Conservation (phyloP, 768 basidiomycete species). For the Daedalea quercina region DNA sequence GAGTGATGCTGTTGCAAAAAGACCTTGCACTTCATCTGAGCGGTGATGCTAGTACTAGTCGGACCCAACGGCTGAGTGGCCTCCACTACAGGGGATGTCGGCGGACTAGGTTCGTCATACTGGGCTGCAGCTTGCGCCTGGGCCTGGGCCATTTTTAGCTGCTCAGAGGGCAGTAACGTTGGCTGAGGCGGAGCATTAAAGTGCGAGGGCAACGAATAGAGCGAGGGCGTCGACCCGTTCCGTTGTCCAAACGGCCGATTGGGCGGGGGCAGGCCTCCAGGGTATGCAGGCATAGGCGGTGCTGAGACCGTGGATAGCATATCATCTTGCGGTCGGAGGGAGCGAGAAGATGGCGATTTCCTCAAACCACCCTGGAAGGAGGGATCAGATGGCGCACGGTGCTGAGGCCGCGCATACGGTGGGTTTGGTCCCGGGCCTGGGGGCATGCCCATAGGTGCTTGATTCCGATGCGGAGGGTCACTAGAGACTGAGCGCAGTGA, state of each 20-base stretch:
- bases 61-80: constrained; percentile 50
- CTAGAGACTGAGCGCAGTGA: not conserved
- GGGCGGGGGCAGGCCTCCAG: constrained; percentile 27
- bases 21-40: constrained; percentile 97
- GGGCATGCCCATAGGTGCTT: not conserved
- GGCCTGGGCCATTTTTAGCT: constrained; percentile 42
- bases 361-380: constrained; percentile 28
- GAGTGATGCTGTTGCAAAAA: constrained; percentile 93
- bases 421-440: constrained; percentile 5
- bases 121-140: constrained; percentile 43
- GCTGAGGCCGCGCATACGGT: constrained; percentile 8
- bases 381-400: constrained; percentile 20
- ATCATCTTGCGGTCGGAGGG: constrained; percentile 46
- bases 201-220: constrained; percentile 17
- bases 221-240: constrained; percentile 22
- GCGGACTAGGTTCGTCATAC: constrained; percentile 68
- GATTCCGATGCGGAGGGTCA: not conserved
- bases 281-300: constrained; percentile 33
- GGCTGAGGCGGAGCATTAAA: constrained; percentile 22
- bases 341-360: constrained; percentile 54
- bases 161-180: constrained; percentile 58
- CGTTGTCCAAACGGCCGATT: constrained; percentile 19
- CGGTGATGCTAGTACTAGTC: constrained; percentile 69
- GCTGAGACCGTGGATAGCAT: constrained; percentile 24
- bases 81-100: constrained; percentile 69